Evolutionary conservation across 1,284 basidiomycete species (phyloP).

Genomic region (Ustilago cynodontis): DNA sequence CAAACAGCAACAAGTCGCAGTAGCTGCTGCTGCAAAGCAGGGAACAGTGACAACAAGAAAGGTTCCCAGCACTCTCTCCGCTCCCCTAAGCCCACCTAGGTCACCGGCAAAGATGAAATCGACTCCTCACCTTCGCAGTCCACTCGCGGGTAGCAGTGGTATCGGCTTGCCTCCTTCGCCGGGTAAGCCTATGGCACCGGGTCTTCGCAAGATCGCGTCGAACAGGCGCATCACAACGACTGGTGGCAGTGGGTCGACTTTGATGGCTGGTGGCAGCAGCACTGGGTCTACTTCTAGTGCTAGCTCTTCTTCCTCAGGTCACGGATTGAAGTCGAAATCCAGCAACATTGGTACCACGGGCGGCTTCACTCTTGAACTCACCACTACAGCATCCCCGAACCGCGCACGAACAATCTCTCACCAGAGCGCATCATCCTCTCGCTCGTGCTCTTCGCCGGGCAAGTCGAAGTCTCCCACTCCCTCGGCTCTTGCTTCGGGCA

Average conservation of each 20-base stretch:
- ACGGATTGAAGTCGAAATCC: conserved; percentile 12
- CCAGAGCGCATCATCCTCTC: conserved; percentile 18
- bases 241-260: not conserved
- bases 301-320: conserved; percentile 22
- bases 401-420: conserved; percentile 43
- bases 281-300: conserved; percentile 24
- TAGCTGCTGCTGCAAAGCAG: conserved; percentile 8
- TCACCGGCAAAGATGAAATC: conserved; percentile 56
- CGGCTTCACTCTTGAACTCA: conserved; percentile 41
- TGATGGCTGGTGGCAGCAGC: conserved; percentile 12
- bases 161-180: conserved; percentile 29
- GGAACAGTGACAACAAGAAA: conserved; percentile 25
- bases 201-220: conserved; percentile 54
- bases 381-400: conserved; percentile 40
- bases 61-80: conserved; percentile 27
- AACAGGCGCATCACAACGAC: conserved; percentile 42
- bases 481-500: conserved; percentile 14
- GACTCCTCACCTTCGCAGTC: conserved; percentile 45
- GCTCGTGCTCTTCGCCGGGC: conserved; percentile 17
- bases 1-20: conserved; percentile 7
- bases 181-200: conserved; percentile 16
- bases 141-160: conserved; percentile 9
- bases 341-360: conserved; percentile 15
- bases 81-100: conserved; percentile 39
- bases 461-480: conserved; percentile 43